These are phyloP conservation scores for Magnolia officinalis DNA, from an alignment of 164 flowering plant species.

Conservation along the genomic window DNA sequence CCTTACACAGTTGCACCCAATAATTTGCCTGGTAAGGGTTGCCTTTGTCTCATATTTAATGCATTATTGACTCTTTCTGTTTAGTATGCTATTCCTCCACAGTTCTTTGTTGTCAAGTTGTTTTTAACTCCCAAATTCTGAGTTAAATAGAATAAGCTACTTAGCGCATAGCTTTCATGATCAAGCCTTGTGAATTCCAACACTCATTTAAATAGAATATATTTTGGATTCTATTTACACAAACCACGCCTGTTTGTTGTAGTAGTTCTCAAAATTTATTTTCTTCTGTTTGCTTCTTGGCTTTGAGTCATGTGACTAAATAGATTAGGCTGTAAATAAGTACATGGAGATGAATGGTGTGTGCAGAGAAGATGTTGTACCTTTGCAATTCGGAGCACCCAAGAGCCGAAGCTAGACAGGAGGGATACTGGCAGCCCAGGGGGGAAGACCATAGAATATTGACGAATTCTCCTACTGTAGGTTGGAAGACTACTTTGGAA, in stretches of 20 bases:
- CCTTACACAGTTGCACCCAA: conserved; percentile 32
- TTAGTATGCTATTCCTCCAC: background rate
- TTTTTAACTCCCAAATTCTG: background rate
- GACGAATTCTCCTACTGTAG: conserved; percentile 25
- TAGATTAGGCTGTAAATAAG: background rate
- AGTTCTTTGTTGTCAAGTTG: background rate
- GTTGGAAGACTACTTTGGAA: conserved; percentile 47
- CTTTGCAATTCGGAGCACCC: conserved; percentile 19
- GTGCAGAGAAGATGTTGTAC: conserved; percentile 48
- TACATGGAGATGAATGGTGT: conserved; percentile 3
- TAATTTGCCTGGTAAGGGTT: conserved; percentile 39
- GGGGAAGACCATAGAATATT: conserved; percentile 30
- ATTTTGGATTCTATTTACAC: background rate
- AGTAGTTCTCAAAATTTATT: too few species aligned
- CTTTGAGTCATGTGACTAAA: background rate
- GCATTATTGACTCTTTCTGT: background rate
- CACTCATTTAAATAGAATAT: too few species aligned
- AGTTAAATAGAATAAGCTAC: background rate
- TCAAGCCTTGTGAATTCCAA: background rate
- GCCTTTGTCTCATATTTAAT: background rate
- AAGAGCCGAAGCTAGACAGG: conserved; percentile 10
- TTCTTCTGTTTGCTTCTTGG: background rate
- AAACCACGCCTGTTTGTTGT: background rate
- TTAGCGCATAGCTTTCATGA: background rate
- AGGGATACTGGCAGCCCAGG: conserved; percentile 45